phyloP scores from a whole-genome alignment of 2,329 filamentous ascomycete species.

The Lachnum nothofagi region DNA sequence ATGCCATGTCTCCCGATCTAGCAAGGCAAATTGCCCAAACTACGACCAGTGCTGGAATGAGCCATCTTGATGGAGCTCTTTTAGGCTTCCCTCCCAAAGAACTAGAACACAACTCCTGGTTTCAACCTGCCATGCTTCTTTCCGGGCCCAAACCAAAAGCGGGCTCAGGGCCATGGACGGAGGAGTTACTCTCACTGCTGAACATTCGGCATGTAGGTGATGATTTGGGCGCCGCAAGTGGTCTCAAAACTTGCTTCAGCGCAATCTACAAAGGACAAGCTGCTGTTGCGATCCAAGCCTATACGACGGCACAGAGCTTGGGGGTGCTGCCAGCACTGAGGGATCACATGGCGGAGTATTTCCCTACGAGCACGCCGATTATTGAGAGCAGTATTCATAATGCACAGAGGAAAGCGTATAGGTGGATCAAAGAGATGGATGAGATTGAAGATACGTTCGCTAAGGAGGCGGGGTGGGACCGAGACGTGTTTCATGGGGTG shows the following conservation, averaged over 20 bases:
- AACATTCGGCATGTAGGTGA: conserved; percentile 44
- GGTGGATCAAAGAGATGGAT: conserved; percentile 71
- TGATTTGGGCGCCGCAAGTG: conserved; percentile 49
- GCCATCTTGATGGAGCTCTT: conserved; percentile 53
- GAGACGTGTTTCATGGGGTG: conserved; percentile 50
- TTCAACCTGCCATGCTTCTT: conserved; percentile 36
- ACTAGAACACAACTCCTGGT: conserved; percentile 17
- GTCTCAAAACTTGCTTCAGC: conserved; percentile 61
- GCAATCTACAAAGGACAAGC: conserved; percentile 57
- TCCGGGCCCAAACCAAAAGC: conserved; percentile 39
- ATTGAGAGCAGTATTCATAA: conserved; percentile 7
- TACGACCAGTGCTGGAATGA: conserved; percentile 27
- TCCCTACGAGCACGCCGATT: conserved; percentile 1
- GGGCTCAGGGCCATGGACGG: conserved; percentile 26
- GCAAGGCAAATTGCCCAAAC: conserved; percentile 37
- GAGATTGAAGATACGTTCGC: conserved; percentile 63
- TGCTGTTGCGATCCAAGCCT: conserved; percentile 63
- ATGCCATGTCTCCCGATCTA: conserved; percentile 56
- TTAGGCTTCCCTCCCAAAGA: conserved; percentile 46
- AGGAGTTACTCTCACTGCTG: conserved; percentile 38
- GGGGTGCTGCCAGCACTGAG: conserved; percentile 47
- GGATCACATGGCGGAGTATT: conserved; percentile 8
- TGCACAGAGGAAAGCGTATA: conserved; percentile 56
- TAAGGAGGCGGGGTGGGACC: conserved; percentile 56
- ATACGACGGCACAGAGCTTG: conserved; percentile 59